Conservation (phyloP, 208 protist species). For the Wallacemonas sp. region DNA sequence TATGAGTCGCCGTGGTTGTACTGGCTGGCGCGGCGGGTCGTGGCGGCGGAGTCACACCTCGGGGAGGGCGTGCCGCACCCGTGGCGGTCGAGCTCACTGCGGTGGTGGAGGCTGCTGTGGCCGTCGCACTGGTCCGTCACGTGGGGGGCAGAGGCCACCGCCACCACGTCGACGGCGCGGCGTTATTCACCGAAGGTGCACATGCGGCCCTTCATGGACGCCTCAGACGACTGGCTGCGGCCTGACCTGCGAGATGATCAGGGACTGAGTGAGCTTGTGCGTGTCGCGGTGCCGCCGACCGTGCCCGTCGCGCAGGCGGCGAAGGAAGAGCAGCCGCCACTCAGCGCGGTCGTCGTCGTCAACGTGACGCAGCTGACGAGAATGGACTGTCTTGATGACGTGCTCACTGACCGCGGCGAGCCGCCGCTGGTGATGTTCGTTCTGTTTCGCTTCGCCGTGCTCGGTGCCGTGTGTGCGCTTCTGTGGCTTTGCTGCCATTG, state of each 20-base stretch:
- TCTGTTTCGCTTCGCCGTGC: neutral
- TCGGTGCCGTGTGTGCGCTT: neutral
- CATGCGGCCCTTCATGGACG: constrained; percentile 1
- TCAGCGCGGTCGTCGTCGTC: neutral
- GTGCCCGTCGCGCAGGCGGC: too few relatives aligned
- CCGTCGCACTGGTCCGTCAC: neutral
- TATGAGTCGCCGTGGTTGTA: constrained; percentile 1
- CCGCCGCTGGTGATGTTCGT: neutral
- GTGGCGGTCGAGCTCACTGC: neutral
- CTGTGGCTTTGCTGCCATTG: neutral
- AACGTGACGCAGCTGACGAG: constrained; percentile 10
- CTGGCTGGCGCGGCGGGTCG: neutral
- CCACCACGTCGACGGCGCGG: neutral
- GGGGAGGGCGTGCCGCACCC: neutral
- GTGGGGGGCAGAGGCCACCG: neutral
- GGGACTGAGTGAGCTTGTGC: too few relatives aligned
- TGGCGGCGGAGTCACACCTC: neutral
- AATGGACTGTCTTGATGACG: neutral
- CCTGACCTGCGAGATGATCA: too few relatives aligned
- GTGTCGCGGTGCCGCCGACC: too few relatives aligned
- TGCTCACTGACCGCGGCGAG: neutral
- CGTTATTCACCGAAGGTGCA: constrained; percentile 4
- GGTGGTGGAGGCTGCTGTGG: neutral
- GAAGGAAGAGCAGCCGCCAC: too few relatives aligned
- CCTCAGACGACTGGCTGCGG: constrained; percentile 34